Evolutionary conservation across 768 basidiomycete species (phyloP), one percentile per base, ranked within the genome.

Genomic region (Pleurotus djamor): DNA sequence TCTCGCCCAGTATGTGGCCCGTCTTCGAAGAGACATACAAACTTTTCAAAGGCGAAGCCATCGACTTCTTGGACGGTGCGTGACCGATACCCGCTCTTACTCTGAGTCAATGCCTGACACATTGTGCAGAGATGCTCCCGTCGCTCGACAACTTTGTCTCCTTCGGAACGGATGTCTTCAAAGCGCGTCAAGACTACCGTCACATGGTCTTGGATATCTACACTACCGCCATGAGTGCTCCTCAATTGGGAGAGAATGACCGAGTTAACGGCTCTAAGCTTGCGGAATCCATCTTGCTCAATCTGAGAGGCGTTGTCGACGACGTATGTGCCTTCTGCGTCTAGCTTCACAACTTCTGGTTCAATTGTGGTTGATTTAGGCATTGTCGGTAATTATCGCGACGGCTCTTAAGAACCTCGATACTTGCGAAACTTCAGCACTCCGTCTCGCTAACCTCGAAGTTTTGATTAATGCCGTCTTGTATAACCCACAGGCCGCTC

Each of bases 61-160:
- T 89, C 41, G 92, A 94, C 72, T 96, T 92, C 79, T 78, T 96
- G 57, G 91, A 94, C 64, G 93, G 93, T 89, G 54, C 57, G 80
- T 71, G 21, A 28, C 28, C 14, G 4, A 35, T 7, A 12, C 34
- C n/a, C 6, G 3, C 21, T 3, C 21, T 28, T 28, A 3, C 21
- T 28, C 21, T 28, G 21, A 28, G 21, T 28, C 21, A 28, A 12
- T 58, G 13, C 17, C 37, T 8, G 57, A 9, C 41, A 3, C 33
- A 17, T 16, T 56, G 4, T 16, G 41, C 63, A 87, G 93, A 96
- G 69, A 95, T 94, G 91, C 80, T 93, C 28, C 91, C 92, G 9
- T 86, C 89, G 4, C 72, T 96, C 58, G 91, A 94, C 76, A 96
- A 95, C 79, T 92, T 93, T 68, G 78, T 96, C 56, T 91, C 91